Evolutionary conservation across 495 filamentous ascomycete species (phyloP), one percentile per base, ranked within the genome.

Genomic region (Xanthoparmelia taractica): DNA sequence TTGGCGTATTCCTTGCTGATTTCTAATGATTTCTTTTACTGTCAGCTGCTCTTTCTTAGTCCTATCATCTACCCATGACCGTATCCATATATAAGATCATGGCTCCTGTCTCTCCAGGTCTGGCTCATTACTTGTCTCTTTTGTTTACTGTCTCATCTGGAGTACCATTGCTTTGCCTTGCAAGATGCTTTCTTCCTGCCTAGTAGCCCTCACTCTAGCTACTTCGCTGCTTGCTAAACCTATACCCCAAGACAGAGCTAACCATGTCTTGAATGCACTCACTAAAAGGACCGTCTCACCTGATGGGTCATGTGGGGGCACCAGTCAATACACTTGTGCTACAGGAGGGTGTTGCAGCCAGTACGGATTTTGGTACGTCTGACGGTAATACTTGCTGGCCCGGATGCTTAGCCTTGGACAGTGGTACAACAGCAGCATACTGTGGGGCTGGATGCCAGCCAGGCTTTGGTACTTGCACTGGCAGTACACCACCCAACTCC

Each of bases 341-440:
- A 64, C 60, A 10, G 67, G 67, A 18, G 56, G 66, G 10, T 73
- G 71, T 52, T 73, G 69, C 65, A 68, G 65, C 33, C 34, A 64
- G 11, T 66, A 65, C 57, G 70, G 70, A 50, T 70, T 57, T 59
- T 72, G 70, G 70, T 70, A 59, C 63, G 56, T 66, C 36, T 25
- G 33, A 38, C 5, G 36, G 27, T 17, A 12, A 25, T 4, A 37
- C 38, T 43, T 20, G 40, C 33, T 54, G 27, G 34, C 45, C 25
- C 25, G 25, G 11, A 27, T 50, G 8, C 48, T 66, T 18, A 59
- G 12, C 25, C 55, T 37, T 57, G 31, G 13, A 27, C 52, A 70
- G 69, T 33, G 69, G 69, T 27, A 60, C 69, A 17, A 65, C 67
- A 13, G n/a, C 54, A 17, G 63, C 65, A 11, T 71, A 67, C 43